Evolutionary conservation across 2,329 filamentous ascomycete genomes (phyloP).

Genomic region (Cadophora sp.): DNA sequence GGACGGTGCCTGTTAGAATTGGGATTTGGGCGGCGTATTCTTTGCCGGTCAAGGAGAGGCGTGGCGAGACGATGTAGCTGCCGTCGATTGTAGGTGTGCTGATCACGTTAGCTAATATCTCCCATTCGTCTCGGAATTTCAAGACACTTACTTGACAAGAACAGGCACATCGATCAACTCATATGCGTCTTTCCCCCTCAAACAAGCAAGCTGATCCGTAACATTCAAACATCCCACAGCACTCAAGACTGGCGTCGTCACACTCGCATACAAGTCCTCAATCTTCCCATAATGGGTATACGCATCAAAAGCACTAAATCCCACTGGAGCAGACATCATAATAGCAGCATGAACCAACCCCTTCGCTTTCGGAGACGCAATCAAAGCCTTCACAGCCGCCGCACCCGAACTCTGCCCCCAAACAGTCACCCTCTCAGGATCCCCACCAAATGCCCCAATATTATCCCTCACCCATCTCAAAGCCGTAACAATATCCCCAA

Average conservation of each 20-base stretch:
- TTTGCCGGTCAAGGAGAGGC: too few species aligned
- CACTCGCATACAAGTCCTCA: conserved; percentile 9
- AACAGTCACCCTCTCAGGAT: conserved; percentile 41
- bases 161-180: too few species aligned
- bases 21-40: too few species aligned
- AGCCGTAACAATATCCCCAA: conserved; percentile 47
- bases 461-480: conserved; percentile 43
- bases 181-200: too few species aligned
- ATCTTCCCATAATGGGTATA: conserved; percentile 20
- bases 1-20: too few species aligned
- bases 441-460: conserved; percentile 44
- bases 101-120: too few species aligned
- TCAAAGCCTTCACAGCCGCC: conserved; percentile 20
- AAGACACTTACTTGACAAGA: too few species aligned
- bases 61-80: too few species aligned
- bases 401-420: conserved; percentile 54
- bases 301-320: conserved; percentile 15
- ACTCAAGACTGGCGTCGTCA: conserved; percentile 18
- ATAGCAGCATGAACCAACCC: conserved; percentile 25
- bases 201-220: conserved; percentile 6
- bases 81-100: too few species aligned
- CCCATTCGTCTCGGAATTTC: too few species aligned
- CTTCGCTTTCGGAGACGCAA: conserved; percentile 24
- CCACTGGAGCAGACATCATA: conserved; percentile 19
- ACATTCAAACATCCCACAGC: conserved; percentile 24